These are phyloP conservation scores for Litsea cubeba DNA, from an alignment of 164 flowering plant genomes.

Conservation along the genomic window DNA sequence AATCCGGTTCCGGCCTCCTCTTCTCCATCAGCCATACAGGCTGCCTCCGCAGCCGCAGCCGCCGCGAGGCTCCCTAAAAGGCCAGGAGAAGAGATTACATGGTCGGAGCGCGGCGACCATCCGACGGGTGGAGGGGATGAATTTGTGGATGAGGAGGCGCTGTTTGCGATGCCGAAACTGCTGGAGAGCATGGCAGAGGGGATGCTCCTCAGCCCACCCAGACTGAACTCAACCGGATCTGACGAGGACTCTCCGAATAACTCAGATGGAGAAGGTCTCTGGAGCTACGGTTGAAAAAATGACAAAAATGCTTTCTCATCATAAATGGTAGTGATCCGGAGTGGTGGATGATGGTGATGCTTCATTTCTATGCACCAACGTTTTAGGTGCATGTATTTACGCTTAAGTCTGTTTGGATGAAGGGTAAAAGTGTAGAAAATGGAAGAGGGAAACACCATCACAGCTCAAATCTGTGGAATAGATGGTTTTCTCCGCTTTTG, in stretches of 20 bases:
- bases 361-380: too few species aligned
- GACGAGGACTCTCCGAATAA: constrained; percentile 26
- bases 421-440: too few species aligned
- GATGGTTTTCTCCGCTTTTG: neutral
- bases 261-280: constrained; percentile 28
- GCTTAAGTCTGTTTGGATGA: too few species aligned
- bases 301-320: too few species aligned
- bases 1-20: constrained; percentile 47
- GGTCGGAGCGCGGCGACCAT: too few species aligned
- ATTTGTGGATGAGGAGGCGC: constrained; percentile 42
- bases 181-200: constrained; percentile 60
- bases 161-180: constrained; percentile 50
- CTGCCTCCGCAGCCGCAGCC: constrained; percentile 54
- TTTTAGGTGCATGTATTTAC: too few species aligned
- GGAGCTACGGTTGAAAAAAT: constrained; percentile 26
- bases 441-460: too few species aligned
- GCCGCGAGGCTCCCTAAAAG: constrained; percentile 13
- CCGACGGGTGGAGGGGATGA: constrained; percentile 10
- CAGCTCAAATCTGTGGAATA: neutral
- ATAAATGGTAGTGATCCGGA: too few species aligned
- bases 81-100: neutral
- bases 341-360: too few species aligned
- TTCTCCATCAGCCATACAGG: constrained; percentile 45
- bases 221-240: constrained; percentile 26
- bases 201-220: constrained; percentile 53